phyloP scores from a whole-genome alignment of 2,329 filamentous ascomycete genomes.

The Neofusicoccum sp. region DNA sequence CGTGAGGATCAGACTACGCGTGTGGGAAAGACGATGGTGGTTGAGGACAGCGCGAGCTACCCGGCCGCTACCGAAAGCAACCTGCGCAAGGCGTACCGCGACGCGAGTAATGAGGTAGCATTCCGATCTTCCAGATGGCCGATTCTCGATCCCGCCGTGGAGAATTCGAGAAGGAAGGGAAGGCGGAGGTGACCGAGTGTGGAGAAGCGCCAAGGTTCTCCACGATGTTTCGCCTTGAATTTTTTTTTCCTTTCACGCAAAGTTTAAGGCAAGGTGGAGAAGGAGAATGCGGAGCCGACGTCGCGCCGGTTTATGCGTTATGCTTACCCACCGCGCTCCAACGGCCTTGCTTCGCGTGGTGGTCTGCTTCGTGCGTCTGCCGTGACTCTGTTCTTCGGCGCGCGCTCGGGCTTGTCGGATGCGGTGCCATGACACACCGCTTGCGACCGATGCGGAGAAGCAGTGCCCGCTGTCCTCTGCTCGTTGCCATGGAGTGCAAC shows the following conservation, averaged over 20 bases:
- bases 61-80: background rate
- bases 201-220: slow-evolving; percentile 3
- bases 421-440: slow-evolving; percentile 1
- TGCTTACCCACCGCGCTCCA: background rate
- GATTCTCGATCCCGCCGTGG: background rate
- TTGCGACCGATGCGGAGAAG: background rate
- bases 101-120: background rate
- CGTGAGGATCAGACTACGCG: background rate
- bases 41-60: background rate
- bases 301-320: background rate
- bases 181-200: background rate
- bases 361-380: background rate
- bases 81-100: background rate
- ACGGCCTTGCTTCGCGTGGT: slow-evolving; percentile 8
- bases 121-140: background rate
- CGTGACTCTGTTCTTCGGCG: background rate
- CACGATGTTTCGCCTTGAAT: background rate
- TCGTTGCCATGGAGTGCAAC: background rate
- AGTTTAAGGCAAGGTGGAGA: background rate
- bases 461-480: background rate
- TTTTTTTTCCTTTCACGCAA: background rate
- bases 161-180: background rate
- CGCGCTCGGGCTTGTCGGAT: background rate
- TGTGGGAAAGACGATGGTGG: background rate
- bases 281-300: background rate